These are phyloP conservation scores for Sophora flavescens DNA, from an alignment of 306 rosid genomes.

Conservation along the genomic window DNA sequence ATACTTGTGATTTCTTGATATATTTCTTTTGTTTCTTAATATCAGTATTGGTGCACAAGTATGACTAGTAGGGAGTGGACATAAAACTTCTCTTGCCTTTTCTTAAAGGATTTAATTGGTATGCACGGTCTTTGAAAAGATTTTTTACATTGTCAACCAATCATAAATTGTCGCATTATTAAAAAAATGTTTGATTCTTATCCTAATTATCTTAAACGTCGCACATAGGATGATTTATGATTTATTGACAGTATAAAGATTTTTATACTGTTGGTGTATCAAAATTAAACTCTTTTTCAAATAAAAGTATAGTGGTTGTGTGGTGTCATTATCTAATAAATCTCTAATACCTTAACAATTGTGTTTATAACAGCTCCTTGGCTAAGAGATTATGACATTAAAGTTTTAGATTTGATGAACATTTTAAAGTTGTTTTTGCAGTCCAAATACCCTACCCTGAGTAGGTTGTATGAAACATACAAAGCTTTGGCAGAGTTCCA, in stretches of 20 bases:
- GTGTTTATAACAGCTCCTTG: neutral
- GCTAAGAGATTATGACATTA: neutral
- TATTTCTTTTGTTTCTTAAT: neutral
- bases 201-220: no score
- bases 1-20: constrained; percentile 14
- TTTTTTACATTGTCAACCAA: no score
- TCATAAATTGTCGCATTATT: no score
- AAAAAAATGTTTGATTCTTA: no score
- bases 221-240: no score
- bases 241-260: no score
- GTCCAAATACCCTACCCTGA: constrained; percentile 57
- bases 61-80: neutral
- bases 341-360: neutral
- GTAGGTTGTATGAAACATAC: constrained; percentile 56
- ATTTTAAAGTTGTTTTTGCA: constrained; percentile 39
- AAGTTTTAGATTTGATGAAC: neutral
- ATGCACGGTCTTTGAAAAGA: no score
- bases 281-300: no score
- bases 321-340: neutral
- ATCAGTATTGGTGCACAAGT: neutral
- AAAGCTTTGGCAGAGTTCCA: constrained; percentile 52
- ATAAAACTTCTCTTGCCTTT: neutral
- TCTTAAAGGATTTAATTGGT: no score
- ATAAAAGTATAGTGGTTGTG: neutral
- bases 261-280: no score